Percentiles rank a stretch among this genome's conserved stretches.
These are phyloP conservation scores for Glycyrrhiza uralensis DNA, from an alignment of 306 rosid species.

Conservation along the genomic window DNA sequence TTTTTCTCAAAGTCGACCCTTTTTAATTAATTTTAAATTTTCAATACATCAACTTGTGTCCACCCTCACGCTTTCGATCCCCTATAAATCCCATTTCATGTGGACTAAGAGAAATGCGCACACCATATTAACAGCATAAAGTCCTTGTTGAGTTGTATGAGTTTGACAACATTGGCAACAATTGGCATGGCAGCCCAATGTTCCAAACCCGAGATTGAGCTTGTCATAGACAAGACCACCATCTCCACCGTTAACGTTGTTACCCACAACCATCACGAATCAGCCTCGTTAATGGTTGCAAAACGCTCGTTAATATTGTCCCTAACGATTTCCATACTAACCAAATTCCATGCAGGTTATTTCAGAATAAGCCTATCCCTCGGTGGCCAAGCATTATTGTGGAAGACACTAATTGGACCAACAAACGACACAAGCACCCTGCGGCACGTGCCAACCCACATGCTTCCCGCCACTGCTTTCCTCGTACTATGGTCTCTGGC, in stretches of 20 bases:
- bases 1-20: background rate
- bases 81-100: constrained; percentile 20
- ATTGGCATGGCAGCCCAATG: constrained; percentile 20
- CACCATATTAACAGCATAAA: background rate
- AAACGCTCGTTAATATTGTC: constrained; percentile 15
- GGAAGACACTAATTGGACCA: constrained; percentile 40
- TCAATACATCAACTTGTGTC: constrained; percentile 2
- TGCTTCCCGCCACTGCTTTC: constrained; percentile 32
- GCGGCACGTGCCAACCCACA: constrained; percentile 1
- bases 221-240: constrained; percentile 25
- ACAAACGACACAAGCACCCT: constrained; percentile 2
- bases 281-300: constrained; percentile 1
- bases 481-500: constrained; percentile 44
- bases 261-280: background rate
- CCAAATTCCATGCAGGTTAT: constrained; percentile 58
- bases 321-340: constrained; percentile 33
- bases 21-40: background rate
- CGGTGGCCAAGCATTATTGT: constrained; percentile 55
- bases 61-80: background rate
- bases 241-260: background rate
- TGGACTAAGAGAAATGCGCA: background rate
- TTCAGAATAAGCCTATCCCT: constrained; percentile 65
- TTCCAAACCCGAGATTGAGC: constrained; percentile 18
- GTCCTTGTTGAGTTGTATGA: background rate
- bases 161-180: background rate